These are phyloP conservation scores for Neurospora tetrasperma DNA, from an alignment of 495 filamentous ascomycete genomes.

Conservation along the genomic window DNA sequence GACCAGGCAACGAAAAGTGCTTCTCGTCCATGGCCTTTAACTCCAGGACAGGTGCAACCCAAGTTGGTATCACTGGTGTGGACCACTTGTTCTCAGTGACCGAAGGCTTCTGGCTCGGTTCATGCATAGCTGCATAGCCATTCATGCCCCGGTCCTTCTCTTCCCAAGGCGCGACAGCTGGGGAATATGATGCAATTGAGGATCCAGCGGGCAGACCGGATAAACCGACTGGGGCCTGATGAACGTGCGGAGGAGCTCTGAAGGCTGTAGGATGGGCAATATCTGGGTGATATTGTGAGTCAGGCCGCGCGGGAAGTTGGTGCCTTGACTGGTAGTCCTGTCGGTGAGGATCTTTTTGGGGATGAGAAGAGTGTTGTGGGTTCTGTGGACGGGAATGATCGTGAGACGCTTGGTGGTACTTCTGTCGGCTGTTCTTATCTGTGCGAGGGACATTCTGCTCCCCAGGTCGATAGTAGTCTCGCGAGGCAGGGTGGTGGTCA, in stretches of 20 bases:
- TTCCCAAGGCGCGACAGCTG: not conserved
- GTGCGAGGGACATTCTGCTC: not conserved
- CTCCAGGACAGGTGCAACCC: not conserved
- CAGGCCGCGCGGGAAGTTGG: too few species aligned
- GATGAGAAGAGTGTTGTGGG: too few species aligned
- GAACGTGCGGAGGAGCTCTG: not conserved
- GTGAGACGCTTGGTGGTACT: not conserved
- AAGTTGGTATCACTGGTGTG: fast-evolving
- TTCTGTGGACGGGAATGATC: not conserved
- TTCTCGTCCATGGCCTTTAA: not conserved
- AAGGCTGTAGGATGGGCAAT: too few species aligned
- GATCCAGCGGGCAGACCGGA: not conserved
- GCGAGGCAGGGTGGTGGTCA: not conserved
- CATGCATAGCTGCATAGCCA: too few species aligned
- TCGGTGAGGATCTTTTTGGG: too few species aligned
- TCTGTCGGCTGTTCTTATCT: not conserved
- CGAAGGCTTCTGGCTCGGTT: not conserved
- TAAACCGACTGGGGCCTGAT: not conserved
- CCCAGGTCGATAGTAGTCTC: not conserved
- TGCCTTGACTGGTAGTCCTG: too few species aligned
- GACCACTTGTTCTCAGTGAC: not conserved
- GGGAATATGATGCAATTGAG: not conserved
- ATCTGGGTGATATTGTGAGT: too few species aligned
- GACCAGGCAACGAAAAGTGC: fast-evolving
- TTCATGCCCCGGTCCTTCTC: not conserved